Evolutionary conservation across 495 filamentous ascomycete species (phyloP).

Genomic region (Jackrogersella minutella): DNA sequence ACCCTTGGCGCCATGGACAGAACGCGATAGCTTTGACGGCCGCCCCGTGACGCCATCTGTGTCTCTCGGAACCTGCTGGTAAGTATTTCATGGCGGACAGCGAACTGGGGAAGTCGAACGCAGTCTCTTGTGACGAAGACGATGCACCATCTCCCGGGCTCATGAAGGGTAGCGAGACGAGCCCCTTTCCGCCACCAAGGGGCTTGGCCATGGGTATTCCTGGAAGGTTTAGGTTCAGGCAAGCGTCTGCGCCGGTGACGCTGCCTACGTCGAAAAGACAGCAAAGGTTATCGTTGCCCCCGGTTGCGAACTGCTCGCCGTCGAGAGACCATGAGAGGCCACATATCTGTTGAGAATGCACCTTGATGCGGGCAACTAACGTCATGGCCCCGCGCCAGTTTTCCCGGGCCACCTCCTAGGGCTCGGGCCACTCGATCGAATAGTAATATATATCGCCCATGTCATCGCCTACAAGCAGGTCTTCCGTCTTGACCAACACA

Average conservation of each 20-base stretch:
- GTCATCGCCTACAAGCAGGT: slow-evolving; percentile 89
- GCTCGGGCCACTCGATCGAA: slow-evolving; percentile 82
- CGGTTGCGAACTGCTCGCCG: slow-evolving; percentile 80
- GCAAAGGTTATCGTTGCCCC: slow-evolving; percentile 91
- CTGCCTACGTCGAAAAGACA: slow-evolving; percentile 77
- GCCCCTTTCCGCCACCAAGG: not conserved
- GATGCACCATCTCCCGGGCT: slow-evolving; percentile 25
- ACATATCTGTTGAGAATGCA: slow-evolving; percentile 91
- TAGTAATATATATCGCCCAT: slow-evolving; percentile 88
- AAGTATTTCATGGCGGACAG: slow-evolving; percentile 39
- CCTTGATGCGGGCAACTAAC: slow-evolving; percentile 75
- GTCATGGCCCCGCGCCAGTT: slow-evolving; percentile 82
- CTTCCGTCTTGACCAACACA: slow-evolving; percentile 67
- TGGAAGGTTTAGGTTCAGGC: slow-evolving; percentile 2
- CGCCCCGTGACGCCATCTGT: slow-evolving; percentile 80
- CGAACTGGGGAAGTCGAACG: not conserved
- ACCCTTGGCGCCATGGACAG: slow-evolving; percentile 89
- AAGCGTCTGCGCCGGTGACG: slow-evolving; percentile 53
- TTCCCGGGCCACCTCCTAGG: slow-evolving; percentile 60
- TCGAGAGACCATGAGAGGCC: slow-evolving; percentile 87
- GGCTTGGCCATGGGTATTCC: slow-evolving; percentile 4
- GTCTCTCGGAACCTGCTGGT: slow-evolving; percentile 65
- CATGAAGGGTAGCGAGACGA: not conserved
- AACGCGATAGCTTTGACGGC: slow-evolving; percentile 98
- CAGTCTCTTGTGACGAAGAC: not conserved